Evolutionary conservation across 2,329 filamentous ascomycete species (phyloP), one percentile per base, ranked within the genome.

Genomic region (Penicillium palitans): DNA sequence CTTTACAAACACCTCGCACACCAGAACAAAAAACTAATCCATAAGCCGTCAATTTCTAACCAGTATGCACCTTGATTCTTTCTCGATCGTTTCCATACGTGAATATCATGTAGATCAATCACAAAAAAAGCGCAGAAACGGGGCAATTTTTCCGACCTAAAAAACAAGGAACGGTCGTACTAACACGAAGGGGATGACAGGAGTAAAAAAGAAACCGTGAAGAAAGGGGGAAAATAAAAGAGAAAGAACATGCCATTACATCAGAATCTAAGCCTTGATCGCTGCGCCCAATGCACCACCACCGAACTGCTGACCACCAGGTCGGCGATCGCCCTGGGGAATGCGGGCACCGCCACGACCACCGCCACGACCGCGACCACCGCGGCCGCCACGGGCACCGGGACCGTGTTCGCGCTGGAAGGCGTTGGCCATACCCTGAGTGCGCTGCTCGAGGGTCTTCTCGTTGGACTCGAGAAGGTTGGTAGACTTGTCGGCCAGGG

Each of bases 381-480:
- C 81, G 54, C 85, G 81, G 42, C 89, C 87, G 61, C 88, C 84
- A 78, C 86, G 72, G 75, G 87, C 80, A 63, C 85, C 90, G 64
- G 89, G 85, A 57, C 90, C 90, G 65, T 91, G 90, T 81, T 96
- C 91, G 75, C 93, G 83, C 83, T 97, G 93, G 79, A 98, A 98
- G 29, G 92, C 93, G 72, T 96, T 96, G 59, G 91, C 88, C 67
- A 93, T 96, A 69, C 95, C 95, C 77, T 97, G 92, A 68, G 96
- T 98, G 74, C 95, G 87, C 77, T 97, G 93, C 83, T 99, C 95
- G 68, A 99, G 84, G 25, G 93, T 96, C 76, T 96, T 89, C 83
- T 99, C 95, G 81, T 99, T 99, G 68, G 88, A 88, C 84, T 99
- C 96, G 73, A 98, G 96, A 60, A 99, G 88, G 53, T 89, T 87